Conservation (phyloP, 2,329 filamentous ascomycete species). For the Exophiala oligosperma region DNA sequence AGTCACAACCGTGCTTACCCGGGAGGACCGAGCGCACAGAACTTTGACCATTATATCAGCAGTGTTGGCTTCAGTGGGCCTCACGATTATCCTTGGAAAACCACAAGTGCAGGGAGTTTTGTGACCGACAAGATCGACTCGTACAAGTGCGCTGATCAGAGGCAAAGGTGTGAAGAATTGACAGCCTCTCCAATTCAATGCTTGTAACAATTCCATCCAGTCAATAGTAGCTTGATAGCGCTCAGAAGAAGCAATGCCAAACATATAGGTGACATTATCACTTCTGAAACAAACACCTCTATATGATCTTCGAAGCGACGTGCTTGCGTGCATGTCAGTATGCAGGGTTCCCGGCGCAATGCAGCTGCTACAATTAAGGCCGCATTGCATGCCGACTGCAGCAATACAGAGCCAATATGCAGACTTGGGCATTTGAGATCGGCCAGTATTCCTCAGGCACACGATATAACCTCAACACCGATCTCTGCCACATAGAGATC, state of each 20-base stretch:
- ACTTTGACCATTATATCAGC: conserved; percentile 1
- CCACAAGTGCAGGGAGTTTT: no score
- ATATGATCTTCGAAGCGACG: conserved; percentile 15
- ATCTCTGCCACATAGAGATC: neutral
- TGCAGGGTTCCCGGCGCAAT: conserved; percentile 24
- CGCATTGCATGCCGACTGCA: conserved; percentile 22
- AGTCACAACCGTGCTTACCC: neutral
- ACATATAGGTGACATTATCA: neutral
- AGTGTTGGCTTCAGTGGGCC: neutral
- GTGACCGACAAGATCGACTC: no score
- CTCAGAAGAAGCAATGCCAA: no score
- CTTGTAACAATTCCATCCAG: no score
- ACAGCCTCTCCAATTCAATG: no score
- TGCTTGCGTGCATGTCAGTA: conserved; percentile 21
- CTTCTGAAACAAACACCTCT: neutral
- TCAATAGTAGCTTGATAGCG: no score
- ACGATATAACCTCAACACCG: neutral
- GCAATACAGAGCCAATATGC: neutral
- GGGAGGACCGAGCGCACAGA: neutral
- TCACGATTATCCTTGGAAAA: no score
- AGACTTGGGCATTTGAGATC: neutral
- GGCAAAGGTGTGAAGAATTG: no score
- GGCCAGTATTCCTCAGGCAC: neutral
- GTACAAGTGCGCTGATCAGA: no score
- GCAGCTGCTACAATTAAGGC: conserved; percentile 24